Percentiles rank a stretch among this genome's conserved stretches.
phyloP scores from a whole-genome alignment of 495 filamentous ascomycete species.

The Penicillium atrosanguineum region DNA sequence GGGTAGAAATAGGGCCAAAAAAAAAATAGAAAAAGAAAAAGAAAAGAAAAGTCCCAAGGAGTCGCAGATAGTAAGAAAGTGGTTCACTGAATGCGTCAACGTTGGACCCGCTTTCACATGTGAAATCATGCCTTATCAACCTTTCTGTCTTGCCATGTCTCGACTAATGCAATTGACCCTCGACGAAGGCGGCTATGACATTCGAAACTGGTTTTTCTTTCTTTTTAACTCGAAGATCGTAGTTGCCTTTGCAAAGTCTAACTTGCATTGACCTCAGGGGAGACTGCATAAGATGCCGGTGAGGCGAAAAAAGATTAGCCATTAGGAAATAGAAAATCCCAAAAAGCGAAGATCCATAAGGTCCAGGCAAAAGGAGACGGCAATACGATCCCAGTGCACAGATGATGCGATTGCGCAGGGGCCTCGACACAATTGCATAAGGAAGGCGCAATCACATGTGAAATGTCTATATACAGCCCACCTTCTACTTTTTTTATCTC shows the following conservation, averaged over 20 bases:
- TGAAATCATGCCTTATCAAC: constrained; percentile 20
- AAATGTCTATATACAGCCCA: constrained; percentile 23
- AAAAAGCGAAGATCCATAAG: neutral
- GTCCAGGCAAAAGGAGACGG: constrained; percentile 2
- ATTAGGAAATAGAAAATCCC: neutral
- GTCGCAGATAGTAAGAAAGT: neutral
- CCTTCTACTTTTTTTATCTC: neutral
- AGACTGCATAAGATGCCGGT: neutral
- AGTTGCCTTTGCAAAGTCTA: neutral
- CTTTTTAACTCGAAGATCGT: neutral
- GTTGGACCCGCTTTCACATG: constrained; percentile 45
- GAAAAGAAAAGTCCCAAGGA: too few species aligned
- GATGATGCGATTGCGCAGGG: constrained; percentile 26
- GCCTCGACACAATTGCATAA: constrained; percentile 25
- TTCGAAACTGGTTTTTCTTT: neutral
- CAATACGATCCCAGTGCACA: constrained; percentile 10
- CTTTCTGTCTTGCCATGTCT: neutral
- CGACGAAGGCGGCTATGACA: neutral
- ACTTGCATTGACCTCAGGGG: neutral
- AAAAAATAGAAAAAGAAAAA: too few species aligned
- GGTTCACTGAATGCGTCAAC: constrained; percentile 17
- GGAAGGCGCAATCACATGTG: constrained; percentile 30
- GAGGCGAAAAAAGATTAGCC: neutral
- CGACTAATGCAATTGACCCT: constrained; percentile 4
- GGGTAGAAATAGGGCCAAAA: neutral